Percentiles rank a stretch among this genome's conserved stretches.
These are phyloP conservation scores for Blastomyces gilchristii DNA, from an alignment of 2,329 filamentous ascomycete genomes.

Conservation along the genomic window DNA sequence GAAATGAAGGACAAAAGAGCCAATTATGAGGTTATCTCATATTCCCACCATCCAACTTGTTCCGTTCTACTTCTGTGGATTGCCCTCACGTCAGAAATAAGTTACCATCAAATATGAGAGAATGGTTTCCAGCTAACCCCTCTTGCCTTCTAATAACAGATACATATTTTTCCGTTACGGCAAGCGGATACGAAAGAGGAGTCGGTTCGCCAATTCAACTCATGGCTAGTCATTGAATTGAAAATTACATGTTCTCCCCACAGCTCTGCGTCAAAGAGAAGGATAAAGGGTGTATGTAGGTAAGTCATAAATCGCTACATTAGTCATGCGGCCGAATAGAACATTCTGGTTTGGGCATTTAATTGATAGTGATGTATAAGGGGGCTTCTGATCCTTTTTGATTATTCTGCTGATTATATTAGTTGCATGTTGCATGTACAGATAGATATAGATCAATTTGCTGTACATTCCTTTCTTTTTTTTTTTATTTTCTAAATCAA, in stretches of 20 bases:
- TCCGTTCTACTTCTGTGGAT: neutral
- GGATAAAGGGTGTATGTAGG: neutral
- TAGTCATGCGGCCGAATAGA: neutral
- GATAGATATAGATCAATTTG: neutral
- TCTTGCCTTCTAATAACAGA: constrained; percentile 17
- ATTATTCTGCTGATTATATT: neutral
- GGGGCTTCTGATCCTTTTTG: neutral
- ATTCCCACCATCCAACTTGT: neutral
- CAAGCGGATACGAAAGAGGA: constrained; percentile 32
- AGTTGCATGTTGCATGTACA: neutral
- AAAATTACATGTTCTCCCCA: neutral
- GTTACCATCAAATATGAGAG: neutral
- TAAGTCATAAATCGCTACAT: neutral
- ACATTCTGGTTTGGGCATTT: neutral
- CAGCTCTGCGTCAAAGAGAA: neutral
- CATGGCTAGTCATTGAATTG: neutral
- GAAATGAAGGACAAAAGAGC: neutral
- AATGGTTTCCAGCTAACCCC: neutral
- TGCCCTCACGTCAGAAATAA: neutral
- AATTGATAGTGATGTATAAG: neutral
- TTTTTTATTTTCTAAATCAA: no score
- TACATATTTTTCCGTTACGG: constrained; percentile 38
- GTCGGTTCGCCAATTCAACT: constrained; percentile 28
- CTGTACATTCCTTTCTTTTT: no score
- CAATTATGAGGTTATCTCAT: neutral